Percentiles rank a stretch among this genome's conserved stretches.
These are phyloP conservation scores for Deinandra increscens DNA, from an alignment of 129 eudicot genomes.

Conservation along the genomic window DNA sequence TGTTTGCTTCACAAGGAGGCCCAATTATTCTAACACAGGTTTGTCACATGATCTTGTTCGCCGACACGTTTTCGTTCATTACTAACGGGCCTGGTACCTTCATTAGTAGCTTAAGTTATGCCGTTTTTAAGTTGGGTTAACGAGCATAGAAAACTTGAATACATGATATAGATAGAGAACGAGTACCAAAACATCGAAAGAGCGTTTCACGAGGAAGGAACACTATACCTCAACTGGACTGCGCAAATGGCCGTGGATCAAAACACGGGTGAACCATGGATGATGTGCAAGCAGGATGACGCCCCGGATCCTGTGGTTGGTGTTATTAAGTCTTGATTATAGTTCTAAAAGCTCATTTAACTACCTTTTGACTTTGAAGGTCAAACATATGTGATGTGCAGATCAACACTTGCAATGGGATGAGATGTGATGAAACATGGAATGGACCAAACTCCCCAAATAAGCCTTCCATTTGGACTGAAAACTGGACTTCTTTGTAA, in stretches of 20 bases:
- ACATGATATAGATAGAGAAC: constrained; percentile 66
- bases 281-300: constrained; percentile 93
- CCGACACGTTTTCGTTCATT: no score
- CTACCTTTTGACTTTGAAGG: background rate
- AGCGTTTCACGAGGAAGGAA: constrained; percentile 49
- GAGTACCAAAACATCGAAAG: constrained; percentile 79
- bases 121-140: background rate
- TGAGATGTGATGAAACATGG: constrained; percentile 78
- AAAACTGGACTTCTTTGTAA: constrained; percentile 89
- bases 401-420: constrained; percentile 94
- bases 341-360: background rate
- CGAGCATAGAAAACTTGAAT: background rate
- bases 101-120: background rate
- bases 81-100: background rate
- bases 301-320: constrained; percentile 94
- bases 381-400: constrained; percentile 35
- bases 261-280: constrained; percentile 88
- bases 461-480: constrained; percentile 91
- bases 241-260: constrained; percentile 83
- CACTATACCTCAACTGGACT: constrained; percentile 71
- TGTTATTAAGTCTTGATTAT: background rate
- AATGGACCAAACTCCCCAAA: constrained; percentile 83
- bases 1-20: constrained; percentile 96
- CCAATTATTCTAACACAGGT: constrained; percentile 96
- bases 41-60: background rate